Conservation (phyloP, 495 filamentous ascomycete species). For the Aspergillus indologenus region DNA sequence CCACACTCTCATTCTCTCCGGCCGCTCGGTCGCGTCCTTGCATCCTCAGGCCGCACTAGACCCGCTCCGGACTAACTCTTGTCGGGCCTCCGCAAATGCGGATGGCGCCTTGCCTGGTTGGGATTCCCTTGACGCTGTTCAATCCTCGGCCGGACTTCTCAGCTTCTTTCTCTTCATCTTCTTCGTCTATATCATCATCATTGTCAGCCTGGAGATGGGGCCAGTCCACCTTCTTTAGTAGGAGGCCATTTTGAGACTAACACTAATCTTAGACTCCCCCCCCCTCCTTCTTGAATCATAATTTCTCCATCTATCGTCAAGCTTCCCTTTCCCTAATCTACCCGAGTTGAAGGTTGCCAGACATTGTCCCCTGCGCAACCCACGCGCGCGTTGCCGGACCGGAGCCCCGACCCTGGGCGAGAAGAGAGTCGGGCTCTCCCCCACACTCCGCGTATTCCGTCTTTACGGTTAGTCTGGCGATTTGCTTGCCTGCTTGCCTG, state of each 20-base stretch:
- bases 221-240: background rate
- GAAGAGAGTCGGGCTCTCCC: slow-evolving; percentile 16
- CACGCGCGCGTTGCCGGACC: slow-evolving; percentile 31
- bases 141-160: background rate
- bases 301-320: background rate
- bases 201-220: too few species aligned
- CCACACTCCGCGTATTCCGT: slow-evolving; percentile 40
- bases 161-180: slow-evolving; percentile 8
- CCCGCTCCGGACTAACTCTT: slow-evolving; percentile 22
- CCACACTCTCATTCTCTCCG: slow-evolving; percentile 17
- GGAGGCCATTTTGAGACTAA: too few species aligned
- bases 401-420: slow-evolving; percentile 34
- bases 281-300: background rate
- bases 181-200: background rate
- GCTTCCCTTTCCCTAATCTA: background rate
- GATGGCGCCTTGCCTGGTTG: slow-evolving; percentile 15
- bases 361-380: slow-evolving; percentile 6
- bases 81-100: slow-evolving; percentile 27
- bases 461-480: background rate
- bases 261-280: slow-evolving; percentile 2
- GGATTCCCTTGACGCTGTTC: background rate
- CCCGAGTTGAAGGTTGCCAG: background rate
- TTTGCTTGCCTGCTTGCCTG: slow-evolving; percentile 1
- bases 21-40: slow-evolving; percentile 22
- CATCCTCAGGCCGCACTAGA: slow-evolving; percentile 14